Conservation (phyloP, 1,139 yeast genomes). For the Debaryomyces subglobosus region DNA sequence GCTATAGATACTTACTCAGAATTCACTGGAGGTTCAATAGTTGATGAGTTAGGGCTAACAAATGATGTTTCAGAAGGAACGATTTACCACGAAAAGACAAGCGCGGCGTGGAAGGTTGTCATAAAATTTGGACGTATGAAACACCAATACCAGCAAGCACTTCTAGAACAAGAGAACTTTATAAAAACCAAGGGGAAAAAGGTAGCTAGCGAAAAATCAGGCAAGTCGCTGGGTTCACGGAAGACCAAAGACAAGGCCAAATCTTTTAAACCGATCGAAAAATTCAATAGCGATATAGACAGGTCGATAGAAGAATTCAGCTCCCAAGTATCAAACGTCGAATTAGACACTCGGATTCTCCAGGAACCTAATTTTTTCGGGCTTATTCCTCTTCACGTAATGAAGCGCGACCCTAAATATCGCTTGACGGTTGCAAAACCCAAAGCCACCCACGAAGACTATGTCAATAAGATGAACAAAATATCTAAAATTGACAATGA, state of each 20-base stretch:
- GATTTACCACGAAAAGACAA: background rate
- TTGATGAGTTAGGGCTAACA: background rate
- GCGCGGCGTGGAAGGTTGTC: background rate
- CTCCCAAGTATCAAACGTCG: background rate
- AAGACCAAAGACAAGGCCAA: background rate
- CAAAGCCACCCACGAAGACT: background rate
- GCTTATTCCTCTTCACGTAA: background rate
- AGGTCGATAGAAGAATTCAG: constrained; percentile 3
- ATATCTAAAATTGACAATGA: constrained; percentile 15
- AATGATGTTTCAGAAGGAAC: background rate
- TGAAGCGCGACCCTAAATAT: constrained; percentile 7
- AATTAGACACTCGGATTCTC: background rate
- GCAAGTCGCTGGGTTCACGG: background rate
- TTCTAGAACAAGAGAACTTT: background rate
- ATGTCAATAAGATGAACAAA: constrained; percentile 9
- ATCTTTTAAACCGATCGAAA: background rate
- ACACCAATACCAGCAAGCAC: background rate
- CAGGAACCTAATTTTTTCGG: constrained; percentile 5
- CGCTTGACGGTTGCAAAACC: constrained; percentile 2
- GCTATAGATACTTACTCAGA: background rate
- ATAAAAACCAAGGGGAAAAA: background rate
- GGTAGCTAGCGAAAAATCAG: background rate
- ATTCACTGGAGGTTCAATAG: background rate
- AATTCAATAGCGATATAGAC: constrained; percentile 1
- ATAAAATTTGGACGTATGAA: background rate